Evolutionary conservation across 306 rosid genomes (phyloP).

Genomic region (Quercus suber): DNA sequence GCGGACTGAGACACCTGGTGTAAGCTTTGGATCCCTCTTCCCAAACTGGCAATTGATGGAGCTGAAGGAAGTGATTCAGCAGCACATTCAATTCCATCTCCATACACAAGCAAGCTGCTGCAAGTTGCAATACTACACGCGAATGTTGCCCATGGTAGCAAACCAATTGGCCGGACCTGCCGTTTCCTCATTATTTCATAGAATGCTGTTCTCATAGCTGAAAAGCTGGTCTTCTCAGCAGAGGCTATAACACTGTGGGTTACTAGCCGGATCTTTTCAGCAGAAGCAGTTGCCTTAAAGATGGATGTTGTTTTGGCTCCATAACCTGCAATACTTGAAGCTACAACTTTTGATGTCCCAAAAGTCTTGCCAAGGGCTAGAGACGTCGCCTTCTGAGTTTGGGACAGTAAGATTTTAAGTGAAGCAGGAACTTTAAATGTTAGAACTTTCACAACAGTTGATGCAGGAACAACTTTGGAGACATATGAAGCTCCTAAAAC

Average conservation of each 20-base stretch:
- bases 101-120: constrained; percentile 53
- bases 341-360: constrained; percentile 52
- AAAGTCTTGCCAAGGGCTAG: constrained; percentile 40
- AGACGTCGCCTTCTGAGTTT: constrained; percentile 49
- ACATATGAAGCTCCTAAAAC: constrained; percentile 74
- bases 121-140: constrained; percentile 68
- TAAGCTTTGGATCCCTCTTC: constrained; percentile 65
- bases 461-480: constrained; percentile 66
- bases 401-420: constrained; percentile 48
- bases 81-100: constrained; percentile 79
- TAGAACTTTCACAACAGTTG: constrained; percentile 52
- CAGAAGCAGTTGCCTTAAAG: constrained; percentile 61
- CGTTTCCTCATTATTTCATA: constrained; percentile 82
- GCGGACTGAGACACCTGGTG: constrained; percentile 47
- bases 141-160: constrained; percentile 74
- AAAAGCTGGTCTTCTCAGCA: constrained; percentile 71
- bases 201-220: constrained; percentile 77
- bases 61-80: constrained; percentile 62
- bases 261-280: constrained; percentile 73
- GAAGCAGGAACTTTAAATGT: constrained; percentile 59
- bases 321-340: constrained; percentile 54
- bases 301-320: constrained; percentile 57
- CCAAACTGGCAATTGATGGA: constrained; percentile 74
- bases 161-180: constrained; percentile 43
- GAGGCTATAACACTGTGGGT: constrained; percentile 67